Evolutionary conservation across 2,329 filamentous ascomycete species (phyloP).

Genomic region (Xylaria multiplex): DNA sequence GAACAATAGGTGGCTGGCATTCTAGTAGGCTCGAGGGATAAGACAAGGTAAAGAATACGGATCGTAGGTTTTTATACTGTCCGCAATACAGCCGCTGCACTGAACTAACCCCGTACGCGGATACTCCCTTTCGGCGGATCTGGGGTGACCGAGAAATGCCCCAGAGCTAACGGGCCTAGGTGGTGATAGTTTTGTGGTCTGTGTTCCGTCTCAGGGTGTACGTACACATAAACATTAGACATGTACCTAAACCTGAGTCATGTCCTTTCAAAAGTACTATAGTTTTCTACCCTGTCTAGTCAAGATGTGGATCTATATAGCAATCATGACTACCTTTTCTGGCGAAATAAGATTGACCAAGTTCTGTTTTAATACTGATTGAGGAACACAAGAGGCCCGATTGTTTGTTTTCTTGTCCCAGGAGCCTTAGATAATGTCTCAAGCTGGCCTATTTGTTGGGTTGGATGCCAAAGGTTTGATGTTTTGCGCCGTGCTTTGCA

Average conservation of each 20-base stretch:
- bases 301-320: neutral
- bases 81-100: no score
- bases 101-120: neutral
- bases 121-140: constrained; percentile 15
- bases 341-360: neutral
- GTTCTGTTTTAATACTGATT: constrained; percentile 11
- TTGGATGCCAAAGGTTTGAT: neutral
- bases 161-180: neutral
- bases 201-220: constrained; percentile 3
- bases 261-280: constrained; percentile 11
- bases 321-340: constrained; percentile 1
- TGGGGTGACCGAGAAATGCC: neutral
- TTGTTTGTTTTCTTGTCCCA: constrained; percentile 3
- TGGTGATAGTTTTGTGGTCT: neutral
- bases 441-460: constrained; percentile 18
- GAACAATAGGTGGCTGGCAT: no score
- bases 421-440: neutral
- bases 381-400: constrained; percentile 2
- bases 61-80: neutral
- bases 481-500: neutral
- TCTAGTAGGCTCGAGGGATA: neutral
- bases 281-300: constrained; percentile 8
- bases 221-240: constrained; percentile 4
- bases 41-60: neutral
- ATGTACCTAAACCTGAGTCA: constrained; percentile 33